Percentiles rank a stretch among this genome's conserved stretches.
phyloP scores from a whole-genome alignment of 352 stramenopile species.

The Phytopythium delawarense region DNA sequence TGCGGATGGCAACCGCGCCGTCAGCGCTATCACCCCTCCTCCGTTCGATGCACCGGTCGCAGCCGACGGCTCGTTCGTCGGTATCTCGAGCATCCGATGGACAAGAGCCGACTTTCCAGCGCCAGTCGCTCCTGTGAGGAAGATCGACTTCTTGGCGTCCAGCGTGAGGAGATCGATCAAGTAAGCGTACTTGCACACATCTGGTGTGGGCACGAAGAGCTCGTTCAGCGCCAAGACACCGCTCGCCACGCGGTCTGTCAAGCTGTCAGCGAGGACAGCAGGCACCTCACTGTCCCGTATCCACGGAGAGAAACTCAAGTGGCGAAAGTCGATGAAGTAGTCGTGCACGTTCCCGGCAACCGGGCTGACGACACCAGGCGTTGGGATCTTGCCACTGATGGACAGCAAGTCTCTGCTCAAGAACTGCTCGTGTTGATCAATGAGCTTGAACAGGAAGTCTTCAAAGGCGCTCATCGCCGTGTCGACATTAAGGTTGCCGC shows the following conservation, averaged over 20 bases:
- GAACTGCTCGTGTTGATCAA: slow-evolving; percentile 42
- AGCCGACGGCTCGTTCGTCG: background rate
- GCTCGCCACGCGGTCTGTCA: slow-evolving; percentile 14
- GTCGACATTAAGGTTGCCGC: slow-evolving; percentile 51
- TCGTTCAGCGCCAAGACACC: slow-evolving; percentile 32
- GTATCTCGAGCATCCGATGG: slow-evolving; percentile 53
- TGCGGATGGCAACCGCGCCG: background rate
- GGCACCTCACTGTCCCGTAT: slow-evolving; percentile 11
- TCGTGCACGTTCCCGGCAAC: slow-evolving; percentile 57
- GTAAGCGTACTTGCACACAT: slow-evolving; percentile 64
- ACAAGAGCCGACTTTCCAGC: slow-evolving; percentile 87
- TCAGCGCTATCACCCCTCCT: background rate
- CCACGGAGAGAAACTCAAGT: slow-evolving; percentile 66
- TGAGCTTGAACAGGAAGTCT: slow-evolving; percentile 40
- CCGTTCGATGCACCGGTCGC: background rate
- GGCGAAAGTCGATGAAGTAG: slow-evolving; percentile 62
- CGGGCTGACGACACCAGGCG: slow-evolving; percentile 31
- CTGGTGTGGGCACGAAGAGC: slow-evolving; percentile 58
- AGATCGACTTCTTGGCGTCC: slow-evolving; percentile 65
- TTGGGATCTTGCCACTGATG: slow-evolving; percentile 50
- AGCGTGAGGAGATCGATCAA: slow-evolving; percentile 49
- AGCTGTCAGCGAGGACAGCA: background rate
- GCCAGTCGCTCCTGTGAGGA: slow-evolving; percentile 87
- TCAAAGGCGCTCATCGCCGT: slow-evolving; percentile 35
- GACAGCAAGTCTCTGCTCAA: slow-evolving; percentile 45